Base-by-base conservation (phyloP, 2,329 filamentous ascomycete genomes). In the Mollisia scopiformis region DNA sequence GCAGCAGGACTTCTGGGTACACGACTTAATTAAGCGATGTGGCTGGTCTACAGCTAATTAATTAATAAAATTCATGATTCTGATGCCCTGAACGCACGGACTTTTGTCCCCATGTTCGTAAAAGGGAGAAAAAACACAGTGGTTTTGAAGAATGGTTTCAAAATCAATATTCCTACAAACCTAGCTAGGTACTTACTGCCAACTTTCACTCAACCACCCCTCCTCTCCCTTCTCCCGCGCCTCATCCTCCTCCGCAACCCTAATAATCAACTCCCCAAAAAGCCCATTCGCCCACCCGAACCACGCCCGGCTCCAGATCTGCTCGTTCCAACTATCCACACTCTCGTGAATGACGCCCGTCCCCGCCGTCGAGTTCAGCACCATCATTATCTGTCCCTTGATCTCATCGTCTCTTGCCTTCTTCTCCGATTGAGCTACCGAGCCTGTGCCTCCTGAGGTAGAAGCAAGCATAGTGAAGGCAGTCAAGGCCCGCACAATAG, bases 251-350 rank as follows among this genome's bases (percentile, higher is more conserved):
- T 64, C 58, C 3, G 51, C 52, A 25, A 69, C 58, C 54, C 65
- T 69, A 30, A 69, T 54, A n/a, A 69, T 58, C 53, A 69, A 90
- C 77, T 93, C 89, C 14, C 90, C 89, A 75, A 93, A 93, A 19
- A 95, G 84, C 0, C 89, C 91, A 72, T 95, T 51, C 11, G 91
- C 90, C 92, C 92, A 95, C 0, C 91, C 89, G 73, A 95, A 96
- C 80, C 80, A 82, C 11, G 76, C 72, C 21, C 80, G 67, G 21
- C 77, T 77, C 71, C 74, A 82, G 43, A 73, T 66, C 1, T 66
- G 67, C 49, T 73, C 70, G 57, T 76, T 69, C 72, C 79, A 79
- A 2, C 76, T 75, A 59, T 79, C 72, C 16, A 82, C 75, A 58
- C 75, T 79, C 70, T 83, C 80, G 60, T 83, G 81, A 11, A 83